These are phyloP conservation scores for Calcarisporium arbuscula DNA, from an alignment of 2,329 filamentous ascomycete genomes.

Conservation along the genomic window DNA sequence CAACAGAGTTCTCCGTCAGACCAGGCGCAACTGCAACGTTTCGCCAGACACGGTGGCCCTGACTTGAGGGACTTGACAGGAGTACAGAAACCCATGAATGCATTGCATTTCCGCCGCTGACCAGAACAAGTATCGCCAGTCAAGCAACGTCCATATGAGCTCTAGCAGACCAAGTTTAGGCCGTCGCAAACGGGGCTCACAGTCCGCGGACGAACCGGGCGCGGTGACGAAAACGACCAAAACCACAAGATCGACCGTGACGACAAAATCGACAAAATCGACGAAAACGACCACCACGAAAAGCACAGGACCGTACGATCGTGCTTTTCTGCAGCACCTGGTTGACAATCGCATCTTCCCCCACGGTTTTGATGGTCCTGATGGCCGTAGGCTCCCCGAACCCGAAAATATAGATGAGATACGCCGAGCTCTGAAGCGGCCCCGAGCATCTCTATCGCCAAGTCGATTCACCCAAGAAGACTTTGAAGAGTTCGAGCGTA, in stretches of 20 bases:
- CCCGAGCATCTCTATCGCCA: conserved; percentile 26
- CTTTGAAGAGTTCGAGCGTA: neutral
- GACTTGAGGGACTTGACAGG: conserved; percentile 5
- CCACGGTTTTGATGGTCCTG: conserved; percentile 8
- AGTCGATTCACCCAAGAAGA: neutral
- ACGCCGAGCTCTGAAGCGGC: conserved; percentile 5
- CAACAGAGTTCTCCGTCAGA: conserved; percentile 1
- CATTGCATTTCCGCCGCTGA: too few species aligned
- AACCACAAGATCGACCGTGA: too few species aligned
- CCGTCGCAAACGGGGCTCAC: too few species aligned
- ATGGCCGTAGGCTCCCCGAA: conserved; percentile 7
- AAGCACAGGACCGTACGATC: conserved; percentile 14
- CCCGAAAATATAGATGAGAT: conserved; percentile 16
- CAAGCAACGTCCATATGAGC: too few species aligned
- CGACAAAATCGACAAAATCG: too few species aligned
- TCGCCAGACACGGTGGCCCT: conserved; percentile 8
- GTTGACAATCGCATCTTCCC: conserved; percentile 10
- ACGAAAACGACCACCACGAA: conserved; percentile 10
- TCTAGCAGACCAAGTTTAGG: too few species aligned
- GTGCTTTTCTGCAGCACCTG: conserved; percentile 12
- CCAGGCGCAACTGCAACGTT: conserved; percentile 2
- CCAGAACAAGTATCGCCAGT: too few species aligned
- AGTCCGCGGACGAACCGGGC: too few species aligned
- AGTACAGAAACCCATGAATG: too few species aligned
- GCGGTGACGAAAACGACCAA: too few species aligned